Evolutionary conservation across 108 stramenopile species (phyloP).

Genomic region (Cyclostephanos invisitatus): DNA sequence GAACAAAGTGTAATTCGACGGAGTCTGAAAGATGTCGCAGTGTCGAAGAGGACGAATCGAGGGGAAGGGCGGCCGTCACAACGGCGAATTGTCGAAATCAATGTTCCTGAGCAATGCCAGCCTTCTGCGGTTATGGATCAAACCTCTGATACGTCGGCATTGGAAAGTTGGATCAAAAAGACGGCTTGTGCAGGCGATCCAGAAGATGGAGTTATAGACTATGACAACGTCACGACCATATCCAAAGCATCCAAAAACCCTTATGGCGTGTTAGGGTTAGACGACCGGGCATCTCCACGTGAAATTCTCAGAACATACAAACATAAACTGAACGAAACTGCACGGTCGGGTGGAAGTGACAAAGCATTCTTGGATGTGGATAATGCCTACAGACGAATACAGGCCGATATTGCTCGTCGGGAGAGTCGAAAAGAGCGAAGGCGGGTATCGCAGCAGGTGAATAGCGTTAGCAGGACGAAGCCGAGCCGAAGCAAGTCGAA

Average conservation of each 20-base stretch:
- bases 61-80: not conserved
- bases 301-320: slow-evolving; percentile 36
- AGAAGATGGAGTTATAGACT: slow-evolving; percentile 12
- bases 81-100: not conserved
- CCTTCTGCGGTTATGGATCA: not conserved
- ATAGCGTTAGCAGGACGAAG: not conserved
- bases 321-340: slow-evolving; percentile 25
- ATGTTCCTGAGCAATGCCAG: slow-evolving; percentile 7
- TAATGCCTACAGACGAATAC: slow-evolving; percentile 43
- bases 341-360: slow-evolving; percentile 29
- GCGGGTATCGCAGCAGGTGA: not conserved
- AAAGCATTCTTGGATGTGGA: slow-evolving; percentile 41
- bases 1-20: slow-evolving; percentile 32
- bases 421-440: slow-evolving; percentile 24
- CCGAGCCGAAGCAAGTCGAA: slow-evolving; percentile 7
- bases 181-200: not conserved
- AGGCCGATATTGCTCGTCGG: slow-evolving; percentile 32
- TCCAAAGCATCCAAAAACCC: slow-evolving; percentile 47
- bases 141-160: slow-evolving; percentile 17
- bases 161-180: slow-evolving; percentile 24
- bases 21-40: slow-evolving; percentile 14
- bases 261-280: slow-evolving; percentile 30
- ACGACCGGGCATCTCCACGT: slow-evolving; percentile 13
- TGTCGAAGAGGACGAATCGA: slow-evolving; percentile 10
- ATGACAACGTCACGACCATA: slow-evolving; percentile 48